These are phyloP conservation scores for Periconia macrospinosa DNA, from an alignment of 2,329 filamentous ascomycete species.

Conservation along the genomic window DNA sequence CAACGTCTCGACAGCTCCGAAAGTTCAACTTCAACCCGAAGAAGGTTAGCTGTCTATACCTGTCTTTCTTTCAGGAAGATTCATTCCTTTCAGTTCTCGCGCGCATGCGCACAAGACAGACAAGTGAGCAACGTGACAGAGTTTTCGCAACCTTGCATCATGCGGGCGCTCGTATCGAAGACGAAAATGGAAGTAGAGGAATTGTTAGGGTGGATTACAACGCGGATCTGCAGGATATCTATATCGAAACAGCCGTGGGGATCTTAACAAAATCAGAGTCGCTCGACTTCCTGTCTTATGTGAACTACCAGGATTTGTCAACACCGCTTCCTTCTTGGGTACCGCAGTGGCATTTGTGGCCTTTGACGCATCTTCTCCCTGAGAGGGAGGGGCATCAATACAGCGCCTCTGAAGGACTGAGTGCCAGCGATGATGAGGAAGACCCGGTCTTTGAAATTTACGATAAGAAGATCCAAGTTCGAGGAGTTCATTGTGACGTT, in stretches of 20 bases:
- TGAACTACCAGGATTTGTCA: not conserved
- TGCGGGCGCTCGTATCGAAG: not conserved
- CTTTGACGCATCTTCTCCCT: not conserved
- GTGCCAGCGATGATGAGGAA: not conserved
- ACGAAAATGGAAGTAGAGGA: not conserved
- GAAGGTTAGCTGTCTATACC: not conserved
- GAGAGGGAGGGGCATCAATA: not conserved
- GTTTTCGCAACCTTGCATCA: not conserved
- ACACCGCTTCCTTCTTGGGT: conserved; percentile 1
- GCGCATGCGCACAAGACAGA: not conserved
- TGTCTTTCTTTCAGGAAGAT: not conserved
- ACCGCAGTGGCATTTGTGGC: not conserved
- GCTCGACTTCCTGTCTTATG: not conserved
- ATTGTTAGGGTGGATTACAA: conserved; percentile 1
- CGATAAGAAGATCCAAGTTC: not conserved
- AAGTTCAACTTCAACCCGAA: not conserved
- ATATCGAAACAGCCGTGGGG: not conserved
- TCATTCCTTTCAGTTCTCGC: not conserved
- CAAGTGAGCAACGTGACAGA: not conserved
- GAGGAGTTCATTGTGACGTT: not conserved
- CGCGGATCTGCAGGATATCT: not conserved
- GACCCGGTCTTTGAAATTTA: not conserved
- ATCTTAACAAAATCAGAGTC: not conserved
- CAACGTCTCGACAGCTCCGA: not conserved
- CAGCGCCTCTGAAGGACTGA: not conserved